phyloP scores from a whole-genome alignment of 345 rosid species.

The Ceriops tagal region DNA sequence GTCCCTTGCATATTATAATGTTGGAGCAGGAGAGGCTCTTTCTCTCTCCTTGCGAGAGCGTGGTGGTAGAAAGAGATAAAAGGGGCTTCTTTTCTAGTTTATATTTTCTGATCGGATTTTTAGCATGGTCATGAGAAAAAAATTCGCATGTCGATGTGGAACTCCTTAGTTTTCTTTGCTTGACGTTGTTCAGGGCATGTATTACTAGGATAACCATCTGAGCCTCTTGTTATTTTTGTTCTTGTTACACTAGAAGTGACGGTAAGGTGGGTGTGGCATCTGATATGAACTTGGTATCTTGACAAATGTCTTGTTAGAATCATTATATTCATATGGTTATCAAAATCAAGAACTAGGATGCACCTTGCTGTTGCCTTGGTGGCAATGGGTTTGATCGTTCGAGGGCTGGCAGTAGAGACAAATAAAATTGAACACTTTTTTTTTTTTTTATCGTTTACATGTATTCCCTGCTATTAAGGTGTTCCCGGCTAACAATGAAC shows the following conservation, averaged over 20 bases:
- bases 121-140: background rate
- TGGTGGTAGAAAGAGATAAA: constrained; percentile 83
- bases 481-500: too few relatives aligned
- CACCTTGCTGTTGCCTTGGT: too few relatives aligned
- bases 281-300: too few relatives aligned
- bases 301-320: too few relatives aligned
- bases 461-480: too few relatives aligned
- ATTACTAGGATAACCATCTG: constrained; percentile 11
- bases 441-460: too few relatives aligned
- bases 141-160: constrained; percentile 4
- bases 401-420: too few relatives aligned
- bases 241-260: constrained; percentile 22
- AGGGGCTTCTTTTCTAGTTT: background rate
- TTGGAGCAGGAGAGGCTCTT: constrained; percentile 58
- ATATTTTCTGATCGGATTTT: constrained; percentile 21
- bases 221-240: background rate
- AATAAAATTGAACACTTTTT: too few relatives aligned
- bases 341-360: too few relatives aligned
- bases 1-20: constrained; percentile 80
- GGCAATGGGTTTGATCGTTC: too few relatives aligned
- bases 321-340: too few relatives aligned
- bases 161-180: background rate
- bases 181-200: constrained; percentile 16
- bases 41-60: constrained; percentile 72
- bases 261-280: constrained; percentile 7